phyloP scores from a whole-genome alignment of 345 rosid genomes.

The Aquilaria malaccensis region DNA sequence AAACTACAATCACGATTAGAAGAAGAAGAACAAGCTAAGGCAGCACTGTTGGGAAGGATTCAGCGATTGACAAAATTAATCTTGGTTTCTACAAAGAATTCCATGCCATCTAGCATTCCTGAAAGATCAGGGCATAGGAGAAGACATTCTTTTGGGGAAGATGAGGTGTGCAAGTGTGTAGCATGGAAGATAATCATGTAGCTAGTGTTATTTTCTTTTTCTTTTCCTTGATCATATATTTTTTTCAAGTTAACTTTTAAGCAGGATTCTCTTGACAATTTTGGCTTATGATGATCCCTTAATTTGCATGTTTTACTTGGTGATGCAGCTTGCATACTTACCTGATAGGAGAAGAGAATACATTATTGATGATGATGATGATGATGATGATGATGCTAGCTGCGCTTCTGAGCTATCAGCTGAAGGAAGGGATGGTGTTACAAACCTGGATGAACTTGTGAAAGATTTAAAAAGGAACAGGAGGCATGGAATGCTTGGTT shows the following conservation, averaged over 20 bases:
- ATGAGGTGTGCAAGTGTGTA: conserved; percentile 38
- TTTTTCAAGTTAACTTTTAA: conserved; percentile 5
- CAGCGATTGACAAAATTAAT: conserved; percentile 63
- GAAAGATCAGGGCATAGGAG: conserved; percentile 45
- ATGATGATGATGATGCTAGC: conserved; percentile 66
- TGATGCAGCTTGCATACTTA: conserved; percentile 59
- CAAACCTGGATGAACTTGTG: conserved; percentile 56
- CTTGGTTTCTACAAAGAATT: conserved; percentile 63
- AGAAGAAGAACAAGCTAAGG: conserved; percentile 69
- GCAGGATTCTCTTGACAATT: conserved; percentile 7
- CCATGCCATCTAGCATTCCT: conserved; percentile 43
- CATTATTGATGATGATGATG: conserved; percentile 59
- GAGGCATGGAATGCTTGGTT: conserved; percentile 83
- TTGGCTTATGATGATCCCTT: conserved; percentile 3
- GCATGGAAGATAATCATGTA: not conserved
- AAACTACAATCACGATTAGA: conserved; percentile 64
- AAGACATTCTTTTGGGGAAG: conserved; percentile 78
- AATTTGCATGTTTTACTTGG: conserved; percentile 13
- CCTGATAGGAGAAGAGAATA: conserved; percentile 75
- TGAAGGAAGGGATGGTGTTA: conserved; percentile 47
- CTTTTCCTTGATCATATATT: not conserved
- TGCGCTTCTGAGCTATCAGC: conserved; percentile 45
- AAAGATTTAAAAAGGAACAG: conserved; percentile 60
- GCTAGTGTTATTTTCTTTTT: not conserved
- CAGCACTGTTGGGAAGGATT: conserved; percentile 69